Base-by-base conservation (phyloP, 257 asterid species). In the Solanum chaucha region DNA sequence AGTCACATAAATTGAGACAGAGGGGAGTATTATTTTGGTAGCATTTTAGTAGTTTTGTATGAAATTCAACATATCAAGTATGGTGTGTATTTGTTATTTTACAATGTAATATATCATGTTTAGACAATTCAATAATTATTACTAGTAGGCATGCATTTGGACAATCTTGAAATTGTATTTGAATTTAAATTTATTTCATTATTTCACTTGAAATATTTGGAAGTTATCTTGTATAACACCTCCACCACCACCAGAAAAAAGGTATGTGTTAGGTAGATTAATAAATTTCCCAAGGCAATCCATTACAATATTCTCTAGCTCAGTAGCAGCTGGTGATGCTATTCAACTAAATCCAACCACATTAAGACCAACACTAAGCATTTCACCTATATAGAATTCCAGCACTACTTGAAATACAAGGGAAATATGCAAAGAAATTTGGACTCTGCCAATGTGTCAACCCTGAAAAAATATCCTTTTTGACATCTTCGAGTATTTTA, bases 401-500 rank as follows among this genome's bases (percentile, higher is more conserved):
- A 61, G 70, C 70, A 22, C 30, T 61, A 24, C 30, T 22, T 22
- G 30, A 84, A 82, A 32, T 58, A 30, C 86, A 73, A 5, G 75
- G 83, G 19, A 89, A 83, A 10, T 86, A 82, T 19, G 89, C 91
- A 41, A 89, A 89, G 17, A 73, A 78, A 30, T 35, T 89, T 3
- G 90, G 90, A 44, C 86, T 89, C 32, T 89, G 89, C 84, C 89
- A 86, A 84, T 89, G 87, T 4, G 91, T 89, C 6, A 89, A 89
- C 6, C 98, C 95, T 0, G 93, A 96, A 11, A 95, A 91, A 40
- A 95, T 95, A 65, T 93, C 93, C 12, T 84, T 92, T 11, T 92
- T 92, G 8, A 95, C 92, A 44, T 95, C 95, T 11, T 59, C 46
- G 1, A 95, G 94, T 68, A 95, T 93, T 2, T 90, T 84, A 20